Evolutionary conservation across 2,329 filamentous ascomycete species (phyloP).

Genomic region (Samsoniella hepiali): DNA sequence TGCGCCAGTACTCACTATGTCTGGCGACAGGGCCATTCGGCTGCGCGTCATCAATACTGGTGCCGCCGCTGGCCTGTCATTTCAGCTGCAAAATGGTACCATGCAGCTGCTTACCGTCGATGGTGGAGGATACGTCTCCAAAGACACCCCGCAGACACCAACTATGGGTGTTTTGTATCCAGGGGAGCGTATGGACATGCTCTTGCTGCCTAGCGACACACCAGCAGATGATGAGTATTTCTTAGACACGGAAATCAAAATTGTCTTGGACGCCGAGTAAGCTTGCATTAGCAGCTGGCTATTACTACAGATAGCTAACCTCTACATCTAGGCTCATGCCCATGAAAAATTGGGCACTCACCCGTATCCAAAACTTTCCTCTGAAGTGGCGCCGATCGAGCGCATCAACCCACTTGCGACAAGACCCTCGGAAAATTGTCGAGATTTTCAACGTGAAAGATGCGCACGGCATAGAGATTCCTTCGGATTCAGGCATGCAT

Average conservation of each 20-base stretch:
- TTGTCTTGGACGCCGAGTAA: constrained; percentile 18
- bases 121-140: constrained; percentile 20
- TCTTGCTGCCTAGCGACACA: constrained; percentile 2
- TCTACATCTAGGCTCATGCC: constrained; percentile 21
- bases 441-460: constrained; percentile 7
- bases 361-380: constrained; percentile 22
- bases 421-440: not conserved
- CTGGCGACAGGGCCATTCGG: constrained; percentile 13
- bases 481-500: not conserved
- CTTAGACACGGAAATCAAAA: constrained; percentile 12
- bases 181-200: constrained; percentile 24
- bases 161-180: constrained; percentile 24
- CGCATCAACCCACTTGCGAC: not conserved
- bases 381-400: constrained; percentile 11
- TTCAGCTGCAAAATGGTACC: constrained; percentile 18
- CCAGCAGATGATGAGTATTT: not conserved
- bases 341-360: constrained; percentile 24
- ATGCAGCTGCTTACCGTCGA: constrained; percentile 24
- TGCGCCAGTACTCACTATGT: constrained; percentile 1
- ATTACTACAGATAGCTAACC: not conserved
- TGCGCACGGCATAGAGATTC: not conserved
- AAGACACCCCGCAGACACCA: constrained; percentile 18
- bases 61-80: constrained; percentile 20
- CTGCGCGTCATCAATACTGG: constrained; percentile 20
- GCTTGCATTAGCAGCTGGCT: not conserved